These are phyloP conservation scores for Syncephalis plumigaleata DNA, from an alignment of 371 early-diverging fungal genomes.

Conservation along the genomic window DNA sequence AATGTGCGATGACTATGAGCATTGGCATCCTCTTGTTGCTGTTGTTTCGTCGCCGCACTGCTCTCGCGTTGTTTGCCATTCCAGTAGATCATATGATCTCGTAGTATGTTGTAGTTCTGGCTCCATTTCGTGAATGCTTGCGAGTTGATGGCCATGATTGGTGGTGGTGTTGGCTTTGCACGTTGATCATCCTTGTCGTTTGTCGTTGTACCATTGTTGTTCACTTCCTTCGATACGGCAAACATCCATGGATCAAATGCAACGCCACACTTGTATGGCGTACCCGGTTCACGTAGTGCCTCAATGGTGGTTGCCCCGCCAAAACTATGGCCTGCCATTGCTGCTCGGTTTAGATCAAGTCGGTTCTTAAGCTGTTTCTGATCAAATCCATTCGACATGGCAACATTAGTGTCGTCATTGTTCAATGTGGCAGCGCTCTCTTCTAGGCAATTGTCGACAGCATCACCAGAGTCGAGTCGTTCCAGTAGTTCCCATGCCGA, in stretches of 20 bases:
- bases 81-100: constrained; percentile 6
- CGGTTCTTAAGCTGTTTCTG: constrained; percentile 10
- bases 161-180: constrained; percentile 7
- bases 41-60: not conserved
- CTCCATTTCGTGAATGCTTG: constrained; percentile 17
- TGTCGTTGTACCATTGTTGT: not conserved
- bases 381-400: not conserved
- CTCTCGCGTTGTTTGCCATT: not conserved
- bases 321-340: constrained; percentile 37
- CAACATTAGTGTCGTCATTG: not conserved
- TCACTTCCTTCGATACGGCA: constrained; percentile 3
- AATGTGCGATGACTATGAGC: too few relatives aligned
- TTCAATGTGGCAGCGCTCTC: not conserved
- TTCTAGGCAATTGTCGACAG: not conserved
- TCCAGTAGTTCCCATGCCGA: not conserved
- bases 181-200: not conserved
- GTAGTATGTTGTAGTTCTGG: constrained; percentile 12
- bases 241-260: constrained; percentile 27
- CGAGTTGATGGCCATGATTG: constrained; percentile 17
- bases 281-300: constrained; percentile 6
- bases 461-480: not conserved
- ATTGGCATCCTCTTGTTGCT: too few relatives aligned
- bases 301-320: constrained; percentile 29
- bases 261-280: constrained; percentile 17
- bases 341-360: constrained; percentile 19